Percentiles rank a stretch among this genome's conserved stretches.
These are phyloP conservation scores for Scutellaria barbata DNA, from an alignment of 257 asterid genomes.

Conservation along the genomic window DNA sequence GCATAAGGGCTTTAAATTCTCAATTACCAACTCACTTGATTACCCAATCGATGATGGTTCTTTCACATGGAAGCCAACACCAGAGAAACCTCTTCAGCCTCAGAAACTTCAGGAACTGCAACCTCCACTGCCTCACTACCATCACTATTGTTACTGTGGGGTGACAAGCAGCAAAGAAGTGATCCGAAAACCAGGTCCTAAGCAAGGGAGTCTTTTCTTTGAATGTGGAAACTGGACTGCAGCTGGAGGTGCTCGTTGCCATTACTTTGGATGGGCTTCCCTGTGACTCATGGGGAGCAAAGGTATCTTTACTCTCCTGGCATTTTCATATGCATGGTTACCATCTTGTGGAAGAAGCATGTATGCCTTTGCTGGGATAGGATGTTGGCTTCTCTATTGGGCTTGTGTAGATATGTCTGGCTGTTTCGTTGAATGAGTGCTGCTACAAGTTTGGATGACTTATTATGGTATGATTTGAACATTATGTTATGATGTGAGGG, in stretches of 20 bases:
- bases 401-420: conserved; percentile 43
- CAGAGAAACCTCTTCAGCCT: conserved; percentile 52
- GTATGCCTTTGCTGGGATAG: conserved; percentile 23
- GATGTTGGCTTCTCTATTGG: conserved; percentile 38
- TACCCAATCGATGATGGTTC: conserved; percentile 50
- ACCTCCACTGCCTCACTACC: conserved; percentile 45
- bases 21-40: conserved; percentile 69
- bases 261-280: conserved; percentile 74
- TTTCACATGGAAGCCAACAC: conserved; percentile 52
- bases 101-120: conserved; percentile 50
- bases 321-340: no score
- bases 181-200: conserved; percentile 79
- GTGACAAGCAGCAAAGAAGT: conserved; percentile 70
- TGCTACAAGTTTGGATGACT: conserved; percentile 35
- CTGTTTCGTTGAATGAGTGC: conserved; percentile 27
- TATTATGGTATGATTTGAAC: conserved; percentile 38
- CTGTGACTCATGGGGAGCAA: conserved; percentile 37
- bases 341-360: no score
- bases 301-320: background rate
- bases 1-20: conserved; percentile 67
- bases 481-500: conserved; percentile 35
- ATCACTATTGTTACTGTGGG: conserved; percentile 74
- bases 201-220: conserved; percentile 76
- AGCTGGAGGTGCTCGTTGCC: conserved; percentile 83
- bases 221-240: conserved; percentile 91